phyloP scores from a whole-genome alignment of 163 green algal genomes.

The Chloromonas sp. region DNA sequence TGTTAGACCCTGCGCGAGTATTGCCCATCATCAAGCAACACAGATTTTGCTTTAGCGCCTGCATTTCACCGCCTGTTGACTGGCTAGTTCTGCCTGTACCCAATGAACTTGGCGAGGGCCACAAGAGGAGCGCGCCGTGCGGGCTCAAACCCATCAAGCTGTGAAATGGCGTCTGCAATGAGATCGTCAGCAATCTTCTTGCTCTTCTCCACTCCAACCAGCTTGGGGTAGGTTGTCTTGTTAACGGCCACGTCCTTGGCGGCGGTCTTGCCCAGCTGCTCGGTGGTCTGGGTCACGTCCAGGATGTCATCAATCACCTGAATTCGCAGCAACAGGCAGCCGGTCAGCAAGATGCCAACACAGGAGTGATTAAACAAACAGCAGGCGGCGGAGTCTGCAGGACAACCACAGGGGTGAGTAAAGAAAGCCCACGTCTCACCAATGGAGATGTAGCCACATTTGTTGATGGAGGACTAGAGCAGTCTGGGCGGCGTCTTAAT shows the following conservation, averaged over 20 bases:
- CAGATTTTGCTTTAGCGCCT: too few relatives aligned
- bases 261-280: slow-evolving; percentile 95
- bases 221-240: slow-evolving; percentile 97
- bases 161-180: slow-evolving; percentile 84
- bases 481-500: too few relatives aligned
- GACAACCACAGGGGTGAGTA: neutral
- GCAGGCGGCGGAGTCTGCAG: neutral
- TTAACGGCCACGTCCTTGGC: slow-evolving; percentile 89
- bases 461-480: too few relatives aligned
- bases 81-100: slow-evolving; percentile 72
- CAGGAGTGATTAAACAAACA: neutral
- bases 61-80: too few relatives aligned
- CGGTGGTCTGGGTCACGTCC: slow-evolving; percentile 88
- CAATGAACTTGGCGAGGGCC: slow-evolving; percentile 85
- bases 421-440: neutral
- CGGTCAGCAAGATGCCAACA: neutral
- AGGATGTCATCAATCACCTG: slow-evolving; percentile 98
- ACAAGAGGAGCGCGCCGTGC: slow-evolving; percentile 77
- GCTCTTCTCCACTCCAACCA: slow-evolving; percentile 78
- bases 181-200: slow-evolving; percentile 79
- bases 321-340: neutral
- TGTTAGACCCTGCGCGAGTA: too few relatives aligned
- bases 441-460: neutral
- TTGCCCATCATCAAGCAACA: too few relatives aligned
- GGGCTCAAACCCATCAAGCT: slow-evolving; percentile 79